These are phyloP conservation scores for Thalassiosira exigua DNA, from an alignment of 352 stramenopile genomes.

Conservation along the genomic window DNA sequence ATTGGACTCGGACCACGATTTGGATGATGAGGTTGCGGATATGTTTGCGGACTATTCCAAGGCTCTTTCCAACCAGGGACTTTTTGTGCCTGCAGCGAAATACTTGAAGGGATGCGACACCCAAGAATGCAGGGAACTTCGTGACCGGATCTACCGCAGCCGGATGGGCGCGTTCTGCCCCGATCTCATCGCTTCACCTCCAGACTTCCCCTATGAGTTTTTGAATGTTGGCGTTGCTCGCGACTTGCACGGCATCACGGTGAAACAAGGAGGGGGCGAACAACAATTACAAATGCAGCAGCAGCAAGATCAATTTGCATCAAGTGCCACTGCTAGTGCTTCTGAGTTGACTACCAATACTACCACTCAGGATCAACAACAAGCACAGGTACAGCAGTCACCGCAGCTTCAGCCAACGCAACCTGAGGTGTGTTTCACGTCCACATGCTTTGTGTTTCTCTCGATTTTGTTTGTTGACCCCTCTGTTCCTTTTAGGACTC, in stretches of 20 bases:
- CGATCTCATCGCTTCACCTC: slow-evolving; percentile 54
- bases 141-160: slow-evolving; percentile 77
- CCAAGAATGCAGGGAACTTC: slow-evolving; percentile 67
- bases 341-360: no score
- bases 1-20: slow-evolving; percentile 88
- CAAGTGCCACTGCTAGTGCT: slow-evolving; percentile 25
- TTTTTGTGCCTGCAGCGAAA: slow-evolving; percentile 91
- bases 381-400: slow-evolving; percentile 38
- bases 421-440: slow-evolving; percentile 12
- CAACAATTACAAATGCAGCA: slow-evolving; percentile 42
- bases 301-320: slow-evolving; percentile 33
- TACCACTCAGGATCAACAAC: slow-evolving; percentile 32
- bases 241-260: slow-evolving; percentile 54
- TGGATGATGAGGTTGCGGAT: slow-evolving; percentile 89
- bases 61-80: slow-evolving; percentile 91
- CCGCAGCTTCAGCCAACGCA: slow-evolving; percentile 33
- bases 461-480: background rate
- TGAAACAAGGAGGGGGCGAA: slow-evolving; percentile 29
- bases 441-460: background rate
- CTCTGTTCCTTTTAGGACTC: slow-evolving; percentile 4
- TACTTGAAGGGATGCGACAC: slow-evolving; percentile 88
- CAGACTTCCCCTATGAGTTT: slow-evolving; percentile 78
- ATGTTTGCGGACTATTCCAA: slow-evolving; percentile 93
- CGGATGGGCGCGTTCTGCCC: slow-evolving; percentile 60
- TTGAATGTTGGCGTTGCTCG: slow-evolving; percentile 59